Evolutionary conservation across 2,329 filamentous ascomycete species (phyloP).

Genomic region (Nannizzia gypsea): DNA sequence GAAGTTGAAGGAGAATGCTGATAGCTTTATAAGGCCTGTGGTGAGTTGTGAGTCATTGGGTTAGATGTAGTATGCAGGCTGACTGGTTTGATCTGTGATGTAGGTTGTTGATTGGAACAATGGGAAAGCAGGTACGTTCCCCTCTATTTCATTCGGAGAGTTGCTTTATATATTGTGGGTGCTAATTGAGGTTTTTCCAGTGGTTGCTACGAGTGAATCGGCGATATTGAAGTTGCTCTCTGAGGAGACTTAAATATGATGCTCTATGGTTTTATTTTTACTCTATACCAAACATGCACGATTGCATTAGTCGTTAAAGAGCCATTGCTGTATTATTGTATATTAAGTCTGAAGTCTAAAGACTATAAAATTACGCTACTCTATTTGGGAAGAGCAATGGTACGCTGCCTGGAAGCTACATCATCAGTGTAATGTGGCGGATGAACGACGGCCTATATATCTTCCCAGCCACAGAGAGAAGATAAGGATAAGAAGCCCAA

Average conservation of each 20-base stretch:
- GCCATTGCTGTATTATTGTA: background rate
- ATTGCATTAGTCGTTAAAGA: background rate
- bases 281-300: background rate
- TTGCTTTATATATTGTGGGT: too few relatives aligned
- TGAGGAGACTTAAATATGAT: background rate
- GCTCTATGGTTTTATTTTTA: background rate
- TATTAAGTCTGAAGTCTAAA: background rate
- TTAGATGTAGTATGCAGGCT: background rate
- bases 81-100: constrained; percentile 2
- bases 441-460: background rate
- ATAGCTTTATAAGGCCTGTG: constrained; percentile 61
- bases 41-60: constrained; percentile 40
- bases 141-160: background rate
- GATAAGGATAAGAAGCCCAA: constrained; percentile 5
- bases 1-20: constrained; percentile 58
- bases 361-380: background rate
- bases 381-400: background rate
- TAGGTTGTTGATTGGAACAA: constrained; percentile 82
- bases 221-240: constrained; percentile 64
- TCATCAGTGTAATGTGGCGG: background rate
- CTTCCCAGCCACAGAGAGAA: background rate
- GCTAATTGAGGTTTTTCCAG: constrained; percentile 22
- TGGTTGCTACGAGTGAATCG: constrained; percentile 67
- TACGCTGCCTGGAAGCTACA: background rate
- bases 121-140: constrained; percentile 55